These are phyloP conservation scores for Cerioporus squamosus DNA, from an alignment of 1,284 basidiomycete genomes.

Conservation along the genomic window DNA sequence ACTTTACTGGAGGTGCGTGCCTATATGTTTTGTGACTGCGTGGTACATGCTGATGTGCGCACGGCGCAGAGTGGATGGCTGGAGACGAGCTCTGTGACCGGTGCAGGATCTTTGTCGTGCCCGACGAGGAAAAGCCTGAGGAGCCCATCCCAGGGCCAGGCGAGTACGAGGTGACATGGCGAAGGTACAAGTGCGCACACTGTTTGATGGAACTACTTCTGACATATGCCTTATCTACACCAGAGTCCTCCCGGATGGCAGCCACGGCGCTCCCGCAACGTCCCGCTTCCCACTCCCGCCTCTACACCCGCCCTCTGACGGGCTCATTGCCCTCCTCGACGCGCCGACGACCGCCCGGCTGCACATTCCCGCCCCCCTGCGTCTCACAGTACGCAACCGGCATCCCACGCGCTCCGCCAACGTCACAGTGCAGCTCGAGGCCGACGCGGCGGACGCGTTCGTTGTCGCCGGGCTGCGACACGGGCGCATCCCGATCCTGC, in stretches of 20 bases:
- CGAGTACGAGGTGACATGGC: slow-evolving; percentile 67
- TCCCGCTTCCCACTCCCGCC: slow-evolving; percentile 61
- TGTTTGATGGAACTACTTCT: not conserved
- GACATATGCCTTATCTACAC: not conserved
- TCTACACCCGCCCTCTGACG: slow-evolving; percentile 60
- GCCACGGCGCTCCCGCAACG: slow-evolving; percentile 46
- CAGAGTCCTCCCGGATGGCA: slow-evolving; percentile 49
- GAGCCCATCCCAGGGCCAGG: slow-evolving; percentile 53
- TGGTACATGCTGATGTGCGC: slow-evolving; percentile 1
- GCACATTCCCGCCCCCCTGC: slow-evolving; percentile 60
- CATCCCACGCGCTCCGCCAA: slow-evolving; percentile 67
- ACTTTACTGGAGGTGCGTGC: slow-evolving; percentile 35
- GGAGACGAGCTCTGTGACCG: slow-evolving; percentile 66
- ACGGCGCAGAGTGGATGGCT: slow-evolving; percentile 56
- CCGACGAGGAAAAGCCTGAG: slow-evolving; percentile 45
- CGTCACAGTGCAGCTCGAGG: slow-evolving; percentile 68
- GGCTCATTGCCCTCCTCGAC: slow-evolving; percentile 64
- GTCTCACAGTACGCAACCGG: slow-evolving; percentile 66
- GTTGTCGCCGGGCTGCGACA: slow-evolving; percentile 72
- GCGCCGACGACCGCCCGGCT: slow-evolving; percentile 64
- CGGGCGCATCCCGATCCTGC: slow-evolving; percentile 65
- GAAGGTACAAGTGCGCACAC: slow-evolving; percentile 49
- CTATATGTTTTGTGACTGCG: not conserved
- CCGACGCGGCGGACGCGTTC: slow-evolving; percentile 66
- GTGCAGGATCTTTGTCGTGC: slow-evolving; percentile 53